These are phyloP conservation scores for Herpetomonas tarakana DNA, from an alignment of 208 protist genomes.

Conservation along the genomic window DNA sequence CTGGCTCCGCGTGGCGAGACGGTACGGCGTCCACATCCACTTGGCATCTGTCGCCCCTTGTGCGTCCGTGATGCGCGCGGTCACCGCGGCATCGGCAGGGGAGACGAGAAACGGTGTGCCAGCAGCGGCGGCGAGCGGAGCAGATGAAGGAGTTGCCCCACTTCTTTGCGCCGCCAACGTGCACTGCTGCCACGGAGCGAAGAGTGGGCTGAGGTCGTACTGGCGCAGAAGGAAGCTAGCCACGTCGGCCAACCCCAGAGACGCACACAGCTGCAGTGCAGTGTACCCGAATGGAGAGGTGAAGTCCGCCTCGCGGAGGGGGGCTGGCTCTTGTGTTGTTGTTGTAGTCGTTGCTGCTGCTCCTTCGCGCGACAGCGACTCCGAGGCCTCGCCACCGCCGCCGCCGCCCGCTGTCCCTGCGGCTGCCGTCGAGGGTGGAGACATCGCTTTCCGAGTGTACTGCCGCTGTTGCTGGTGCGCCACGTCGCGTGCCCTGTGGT, in stretches of 20 bases:
- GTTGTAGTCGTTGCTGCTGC: neutral
- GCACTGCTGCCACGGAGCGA: slow-evolving; percentile 24
- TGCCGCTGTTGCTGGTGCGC: neutral
- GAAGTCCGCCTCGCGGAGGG: slow-evolving; percentile 42
- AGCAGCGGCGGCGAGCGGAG: neutral
- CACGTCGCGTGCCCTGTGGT: slow-evolving; percentile 11
- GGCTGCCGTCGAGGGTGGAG: neutral
- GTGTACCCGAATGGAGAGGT: slow-evolving; percentile 66
- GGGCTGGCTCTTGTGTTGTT: slow-evolving; percentile 8
- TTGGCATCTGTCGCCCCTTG: slow-evolving; percentile 7
- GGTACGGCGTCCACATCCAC: slow-evolving; percentile 47
- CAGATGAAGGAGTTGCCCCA: too few species aligned
- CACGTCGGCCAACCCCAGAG: slow-evolving; percentile 43
- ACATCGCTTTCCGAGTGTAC: neutral
- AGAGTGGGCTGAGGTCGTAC: slow-evolving; percentile 55
- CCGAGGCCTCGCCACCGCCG: slow-evolving; percentile 3
- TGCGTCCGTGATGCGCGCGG: neutral
- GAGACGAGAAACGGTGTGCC: too few species aligned
- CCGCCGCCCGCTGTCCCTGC: neutral
- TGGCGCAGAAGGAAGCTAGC: slow-evolving; percentile 43
- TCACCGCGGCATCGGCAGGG: neutral
- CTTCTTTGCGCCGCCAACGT: too few species aligned
- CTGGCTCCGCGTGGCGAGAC: slow-evolving; percentile 35
- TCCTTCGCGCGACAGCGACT: slow-evolving; percentile 4
- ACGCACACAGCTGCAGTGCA: slow-evolving; percentile 59